phyloP scores from a whole-genome alignment of 2,329 filamentous ascomycete genomes.

The Rutstroemia sp. region DNA sequence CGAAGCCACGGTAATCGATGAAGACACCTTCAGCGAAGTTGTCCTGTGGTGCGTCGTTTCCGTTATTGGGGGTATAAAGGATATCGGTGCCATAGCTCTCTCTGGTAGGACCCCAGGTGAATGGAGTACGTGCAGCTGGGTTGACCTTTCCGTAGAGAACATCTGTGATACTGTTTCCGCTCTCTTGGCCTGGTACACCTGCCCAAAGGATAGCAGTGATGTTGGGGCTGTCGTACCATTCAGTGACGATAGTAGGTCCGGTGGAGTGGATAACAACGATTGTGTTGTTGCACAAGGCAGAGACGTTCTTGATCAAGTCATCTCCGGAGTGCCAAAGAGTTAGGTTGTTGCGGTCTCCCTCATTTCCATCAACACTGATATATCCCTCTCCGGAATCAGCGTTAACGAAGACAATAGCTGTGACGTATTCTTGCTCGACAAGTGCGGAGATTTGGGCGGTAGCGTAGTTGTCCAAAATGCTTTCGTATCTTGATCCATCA shows the following conservation, averaged over 20 bases:
- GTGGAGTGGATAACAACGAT: slow-evolving; percentile 86
- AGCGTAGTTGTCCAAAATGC: slow-evolving; percentile 59
- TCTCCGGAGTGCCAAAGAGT: slow-evolving; percentile 84
- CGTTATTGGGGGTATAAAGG: slow-evolving; percentile 56
- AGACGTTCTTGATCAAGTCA: slow-evolving; percentile 71
- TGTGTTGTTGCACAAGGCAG: slow-evolving; percentile 74
- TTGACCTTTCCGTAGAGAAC: slow-evolving; percentile 78
- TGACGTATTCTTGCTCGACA: slow-evolving; percentile 54
- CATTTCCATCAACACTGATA: slow-evolving; percentile 74
- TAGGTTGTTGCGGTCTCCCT: slow-evolving; percentile 85
- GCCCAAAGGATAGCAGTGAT: slow-evolving; percentile 80
- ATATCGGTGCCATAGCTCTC: slow-evolving; percentile 37
- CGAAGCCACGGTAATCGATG: slow-evolving; percentile 75
- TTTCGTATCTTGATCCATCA: slow-evolving; percentile 56
- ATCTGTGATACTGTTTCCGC: slow-evolving; percentile 70
- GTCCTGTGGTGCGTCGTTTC: slow-evolving; percentile 56
- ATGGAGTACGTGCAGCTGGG: slow-evolving; percentile 69
- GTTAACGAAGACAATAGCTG: slow-evolving; percentile 84
- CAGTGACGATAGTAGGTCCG: slow-evolving; percentile 68
- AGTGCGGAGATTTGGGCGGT: slow-evolving; percentile 60
- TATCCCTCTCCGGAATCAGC: slow-evolving; percentile 81
- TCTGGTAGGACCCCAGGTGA: slow-evolving; percentile 66
- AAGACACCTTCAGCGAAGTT: slow-evolving; percentile 73
- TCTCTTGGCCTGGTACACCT: slow-evolving; percentile 75
- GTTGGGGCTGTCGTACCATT: slow-evolving; percentile 70